Percentiles rank a stretch among this genome's conserved stretches.
Evolutionary conservation across 2,329 filamentous ascomycete species (phyloP).

Genomic region (Phyllosticta citriasiana): DNA sequence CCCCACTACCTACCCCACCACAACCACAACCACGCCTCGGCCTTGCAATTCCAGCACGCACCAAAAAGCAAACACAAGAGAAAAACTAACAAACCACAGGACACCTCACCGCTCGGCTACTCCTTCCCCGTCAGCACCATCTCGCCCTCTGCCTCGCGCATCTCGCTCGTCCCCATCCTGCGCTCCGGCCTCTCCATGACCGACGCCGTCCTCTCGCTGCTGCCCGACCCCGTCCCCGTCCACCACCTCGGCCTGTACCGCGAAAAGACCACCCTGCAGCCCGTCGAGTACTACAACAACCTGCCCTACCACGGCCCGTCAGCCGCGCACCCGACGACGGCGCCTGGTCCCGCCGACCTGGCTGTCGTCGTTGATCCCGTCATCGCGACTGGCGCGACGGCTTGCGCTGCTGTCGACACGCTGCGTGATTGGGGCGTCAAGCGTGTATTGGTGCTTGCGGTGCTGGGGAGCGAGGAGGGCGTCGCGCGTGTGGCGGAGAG

Average conservation of each 20-base stretch:
- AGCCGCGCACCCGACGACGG: conserved; percentile 33
- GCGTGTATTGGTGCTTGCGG: conserved; percentile 63
- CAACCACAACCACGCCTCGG: background rate
- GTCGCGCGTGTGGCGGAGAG: conserved; percentile 59
- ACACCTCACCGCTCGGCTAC: conserved; percentile 67
- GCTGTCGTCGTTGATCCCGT: conserved; percentile 86
- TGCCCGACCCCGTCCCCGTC: conserved; percentile 69
- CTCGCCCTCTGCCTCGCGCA: conserved; percentile 43
- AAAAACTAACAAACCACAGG: conserved; percentile 39
- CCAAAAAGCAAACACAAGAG: background rate
- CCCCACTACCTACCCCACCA: background rate
- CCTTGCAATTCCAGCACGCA: background rate
- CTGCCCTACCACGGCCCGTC: conserved; percentile 59
- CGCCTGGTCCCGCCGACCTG: conserved; percentile 42
- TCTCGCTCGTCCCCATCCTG: conserved; percentile 87
- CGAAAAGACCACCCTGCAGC: conserved; percentile 74
- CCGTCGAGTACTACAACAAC: conserved; percentile 98
- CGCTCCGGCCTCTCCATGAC: conserved; percentile 87
- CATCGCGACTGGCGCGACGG: conserved; percentile 87
- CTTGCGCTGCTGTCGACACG: conserved; percentile 79
- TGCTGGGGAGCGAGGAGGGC: conserved; percentile 66
- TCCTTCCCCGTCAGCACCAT: conserved; percentile 58
- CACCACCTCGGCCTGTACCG: conserved; percentile 94
- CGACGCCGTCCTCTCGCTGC: conserved; percentile 72
- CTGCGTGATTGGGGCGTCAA: conserved; percentile 86